Conservation (phyloP, 2,329 filamentous ascomycete genomes). For the Xylariaceae sp. region DNA sequence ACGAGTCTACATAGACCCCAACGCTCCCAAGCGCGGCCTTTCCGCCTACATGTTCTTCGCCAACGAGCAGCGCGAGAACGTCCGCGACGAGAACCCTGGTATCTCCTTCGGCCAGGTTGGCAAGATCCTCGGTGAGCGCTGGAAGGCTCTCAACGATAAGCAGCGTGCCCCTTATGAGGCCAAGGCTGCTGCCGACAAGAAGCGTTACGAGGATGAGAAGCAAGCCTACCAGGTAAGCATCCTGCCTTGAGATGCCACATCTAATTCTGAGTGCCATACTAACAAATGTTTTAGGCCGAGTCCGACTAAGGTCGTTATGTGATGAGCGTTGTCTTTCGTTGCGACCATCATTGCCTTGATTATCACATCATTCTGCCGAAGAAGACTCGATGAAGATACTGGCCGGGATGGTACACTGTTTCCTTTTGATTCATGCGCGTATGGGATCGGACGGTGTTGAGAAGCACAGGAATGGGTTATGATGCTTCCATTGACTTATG, state of each 20-base stretch:
- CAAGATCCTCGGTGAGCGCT: constrained; percentile 96
- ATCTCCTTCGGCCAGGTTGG: constrained; percentile 98
- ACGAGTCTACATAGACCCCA: constrained; percentile 66
- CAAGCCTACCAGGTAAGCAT: constrained; percentile 79
- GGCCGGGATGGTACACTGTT: constrained; percentile 25
- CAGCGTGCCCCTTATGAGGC: constrained; percentile 92
- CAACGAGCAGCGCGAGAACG: constrained; percentile 98
- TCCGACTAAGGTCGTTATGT: constrained; percentile 33
- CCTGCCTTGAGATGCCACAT: neutral
- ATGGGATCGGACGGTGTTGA: constrained; percentile 34
- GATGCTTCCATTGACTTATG: constrained; percentile 30
- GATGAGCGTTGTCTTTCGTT: constrained; percentile 1
- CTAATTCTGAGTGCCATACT: too few species aligned
- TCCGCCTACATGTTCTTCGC: constrained; percentile 99
- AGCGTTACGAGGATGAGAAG: constrained; percentile 99
- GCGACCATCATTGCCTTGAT: constrained; percentile 19
- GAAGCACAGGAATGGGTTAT: constrained; percentile 33
- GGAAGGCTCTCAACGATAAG: constrained; percentile 94
- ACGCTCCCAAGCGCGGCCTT: constrained; percentile 97
- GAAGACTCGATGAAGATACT: constrained; percentile 22
- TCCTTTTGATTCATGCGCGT: constrained; percentile 31
- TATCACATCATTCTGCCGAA: constrained; percentile 28
- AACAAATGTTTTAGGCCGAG: constrained; percentile 29
- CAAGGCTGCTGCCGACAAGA: constrained; percentile 97
- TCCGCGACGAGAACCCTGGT: constrained; percentile 96